phyloP scores from a whole-genome alignment of 2,329 filamentous ascomycete genomes.

The Cryphonectria carpinicola region DNA sequence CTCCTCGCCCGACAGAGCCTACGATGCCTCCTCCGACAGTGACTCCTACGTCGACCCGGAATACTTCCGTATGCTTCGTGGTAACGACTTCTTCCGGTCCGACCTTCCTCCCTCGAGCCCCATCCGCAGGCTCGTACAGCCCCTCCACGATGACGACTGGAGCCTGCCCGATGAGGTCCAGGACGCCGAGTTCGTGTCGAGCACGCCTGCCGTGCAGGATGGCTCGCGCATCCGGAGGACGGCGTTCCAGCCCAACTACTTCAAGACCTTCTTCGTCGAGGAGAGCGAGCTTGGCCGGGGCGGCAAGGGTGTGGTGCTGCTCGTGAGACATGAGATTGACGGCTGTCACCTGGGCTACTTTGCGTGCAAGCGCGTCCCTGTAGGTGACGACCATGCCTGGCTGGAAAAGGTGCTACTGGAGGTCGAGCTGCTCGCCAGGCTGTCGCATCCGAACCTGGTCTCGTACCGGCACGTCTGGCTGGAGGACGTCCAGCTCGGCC shows the following conservation, averaged over 20 bases:
- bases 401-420: constrained; percentile 91
- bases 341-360: constrained; percentile 87
- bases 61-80: constrained; percentile 92
- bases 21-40: constrained; percentile 48
- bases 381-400: constrained; percentile 94
- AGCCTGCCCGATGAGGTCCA: constrained; percentile 35
- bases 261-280: constrained; percentile 89
- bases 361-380: constrained; percentile 95
- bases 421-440: constrained; percentile 86
- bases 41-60: constrained; percentile 84
- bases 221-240: constrained; percentile 78
- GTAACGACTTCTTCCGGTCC: constrained; percentile 49
- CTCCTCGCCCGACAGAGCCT: constrained; percentile 54
- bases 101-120: constrained; percentile 55
- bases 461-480: constrained; percentile 98
- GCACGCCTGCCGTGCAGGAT: constrained; percentile 51
- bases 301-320: constrained; percentile 89
- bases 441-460: constrained; percentile 93
- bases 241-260: constrained; percentile 91
- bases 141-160: constrained; percentile 40
- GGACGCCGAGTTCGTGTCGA: constrained; percentile 57
- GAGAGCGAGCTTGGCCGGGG: constrained; percentile 85
- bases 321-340: constrained; percentile 93
- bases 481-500: constrained; percentile 81
- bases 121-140: constrained; percentile 57